phyloP scores from a whole-genome alignment of 1,284 basidiomycete genomes.

The Apiotrichum mycotoxinovorans region DNA sequence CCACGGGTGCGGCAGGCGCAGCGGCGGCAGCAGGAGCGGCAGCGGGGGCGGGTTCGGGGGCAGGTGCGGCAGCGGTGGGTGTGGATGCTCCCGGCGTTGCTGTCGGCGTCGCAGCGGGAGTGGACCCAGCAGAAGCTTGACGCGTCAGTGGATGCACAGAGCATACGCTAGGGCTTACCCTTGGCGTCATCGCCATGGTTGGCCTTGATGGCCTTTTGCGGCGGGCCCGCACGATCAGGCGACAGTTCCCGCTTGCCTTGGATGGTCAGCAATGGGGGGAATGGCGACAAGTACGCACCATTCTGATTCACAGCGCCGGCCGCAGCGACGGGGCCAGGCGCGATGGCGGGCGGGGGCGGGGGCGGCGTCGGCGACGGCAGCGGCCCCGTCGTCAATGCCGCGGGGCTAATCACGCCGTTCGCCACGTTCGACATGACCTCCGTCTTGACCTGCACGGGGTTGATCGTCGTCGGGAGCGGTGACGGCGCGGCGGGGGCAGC shows the following conservation, averaged over 20 bases:
- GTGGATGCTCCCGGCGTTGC: neutral
- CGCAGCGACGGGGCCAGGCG: neutral
- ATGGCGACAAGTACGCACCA: conserved; percentile 3
- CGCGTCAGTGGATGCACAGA: no score
- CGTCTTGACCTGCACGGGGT: neutral
- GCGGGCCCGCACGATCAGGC: conserved; percentile 13
- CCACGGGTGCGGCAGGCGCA: neutral
- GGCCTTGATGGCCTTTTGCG: conserved; percentile 17
- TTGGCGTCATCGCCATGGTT: conserved; percentile 10
- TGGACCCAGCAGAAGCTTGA: neutral
- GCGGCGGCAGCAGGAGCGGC: neutral
- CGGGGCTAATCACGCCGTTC: no score
- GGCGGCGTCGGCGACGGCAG: neutral
- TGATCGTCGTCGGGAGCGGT: neutral
- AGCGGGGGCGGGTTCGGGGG: neutral
- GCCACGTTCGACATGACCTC: no score
- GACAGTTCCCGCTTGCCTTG: conserved; percentile 21
- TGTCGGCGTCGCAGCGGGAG: neutral
- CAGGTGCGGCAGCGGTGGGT: neutral
- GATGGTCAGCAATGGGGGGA: neutral
- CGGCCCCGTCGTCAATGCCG: neutral
- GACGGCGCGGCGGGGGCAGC: conserved; percentile 5
- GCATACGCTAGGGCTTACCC: neutral
- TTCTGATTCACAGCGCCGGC: conserved; percentile 12
- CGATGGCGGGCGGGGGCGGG: neutral